Conservation (phyloP, 768 basidiomycete genomes). For the Boletus pseudopeckii region DNA sequence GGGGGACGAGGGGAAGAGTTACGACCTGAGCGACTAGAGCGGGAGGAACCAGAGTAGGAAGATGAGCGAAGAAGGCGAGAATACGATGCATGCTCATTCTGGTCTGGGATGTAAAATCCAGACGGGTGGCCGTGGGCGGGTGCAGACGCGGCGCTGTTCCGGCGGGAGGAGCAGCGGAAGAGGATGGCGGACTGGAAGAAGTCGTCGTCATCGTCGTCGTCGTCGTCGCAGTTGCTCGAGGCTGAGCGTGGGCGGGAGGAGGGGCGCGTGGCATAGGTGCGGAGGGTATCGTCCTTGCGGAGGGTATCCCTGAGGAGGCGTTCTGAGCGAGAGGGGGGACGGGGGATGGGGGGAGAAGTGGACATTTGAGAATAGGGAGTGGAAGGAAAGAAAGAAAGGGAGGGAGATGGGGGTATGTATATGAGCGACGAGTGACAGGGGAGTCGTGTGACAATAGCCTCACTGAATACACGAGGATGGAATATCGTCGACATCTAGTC, state of each 20-base stretch:
- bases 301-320: conserved; percentile 56
- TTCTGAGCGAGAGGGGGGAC: conserved; percentile 51
- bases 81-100: conserved; percentile 27
- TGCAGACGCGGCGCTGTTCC: conserved; percentile 19
- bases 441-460: conserved; percentile 25
- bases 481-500: background rate
- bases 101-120: conserved; percentile 34
- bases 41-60: conserved; percentile 27
- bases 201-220: conserved; percentile 26
- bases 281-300: conserved; percentile 45
- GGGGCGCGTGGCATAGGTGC: conserved; percentile 19
- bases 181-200: conserved; percentile 29
- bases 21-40: conserved; percentile 20
- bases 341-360: conserved; percentile 16
- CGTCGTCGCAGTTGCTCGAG: conserved; percentile 22
- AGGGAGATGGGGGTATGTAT: conserved; percentile 18
- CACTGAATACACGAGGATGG: conserved; percentile 15
- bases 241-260: conserved; percentile 27
- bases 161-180: conserved; percentile 19
- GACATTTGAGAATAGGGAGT: conserved; percentile 13
- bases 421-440: conserved; percentile 19
- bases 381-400: conserved; percentile 4
- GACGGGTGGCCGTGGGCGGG: conserved; percentile 6
- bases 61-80: conserved; percentile 25
- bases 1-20: conserved; percentile 13